These are phyloP conservation scores for Entomortierella lignicola DNA, from an alignment of 192 early-diverging fungal species.

Conservation along the genomic window DNA sequence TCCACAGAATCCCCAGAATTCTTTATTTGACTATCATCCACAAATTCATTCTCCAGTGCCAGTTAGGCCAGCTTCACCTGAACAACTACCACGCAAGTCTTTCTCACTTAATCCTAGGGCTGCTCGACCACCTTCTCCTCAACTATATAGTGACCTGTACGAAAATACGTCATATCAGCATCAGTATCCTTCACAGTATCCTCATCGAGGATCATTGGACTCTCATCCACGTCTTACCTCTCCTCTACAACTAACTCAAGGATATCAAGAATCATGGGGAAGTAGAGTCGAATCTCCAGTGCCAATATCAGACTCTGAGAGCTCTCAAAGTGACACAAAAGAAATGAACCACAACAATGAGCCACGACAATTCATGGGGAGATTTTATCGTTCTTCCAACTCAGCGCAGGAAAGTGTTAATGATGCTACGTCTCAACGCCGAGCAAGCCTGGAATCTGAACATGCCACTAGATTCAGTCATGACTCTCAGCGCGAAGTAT, in stretches of 20 bases:
- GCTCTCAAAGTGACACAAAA: constrained; percentile 5
- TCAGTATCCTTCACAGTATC: constrained; percentile 1
- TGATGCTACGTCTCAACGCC: background rate
- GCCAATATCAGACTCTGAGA: constrained; percentile 25
- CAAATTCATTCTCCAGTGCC: constrained; percentile 9
- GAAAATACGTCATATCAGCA: background rate
- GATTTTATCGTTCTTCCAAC: background rate
- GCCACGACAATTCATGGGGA: background rate
- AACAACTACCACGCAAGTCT: constrained; percentile 12
- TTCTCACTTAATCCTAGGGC: constrained; percentile 31
- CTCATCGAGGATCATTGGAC: constrained; percentile 8
- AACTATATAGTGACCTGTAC: background rate
- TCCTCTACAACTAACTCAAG: constrained; percentile 16
- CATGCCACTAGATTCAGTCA: constrained; percentile 9
- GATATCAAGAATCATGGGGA: constrained; percentile 31
- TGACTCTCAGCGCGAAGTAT: constrained; percentile 8
- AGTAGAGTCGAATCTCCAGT: constrained; percentile 32
- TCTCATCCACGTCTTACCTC: background rate
- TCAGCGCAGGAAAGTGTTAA: constrained; percentile 7
- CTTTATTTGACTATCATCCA: constrained; percentile 1
- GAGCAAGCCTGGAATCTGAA: constrained; percentile 13
- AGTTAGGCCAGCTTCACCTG: constrained; percentile 7
- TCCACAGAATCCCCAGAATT: constrained; percentile 45
- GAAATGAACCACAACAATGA: background rate
- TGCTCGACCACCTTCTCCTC: constrained; percentile 15